These are phyloP conservation scores for Pestalotiopsis sp. DNA, from an alignment of 2,329 filamentous ascomycete species.

Conservation along the genomic window DNA sequence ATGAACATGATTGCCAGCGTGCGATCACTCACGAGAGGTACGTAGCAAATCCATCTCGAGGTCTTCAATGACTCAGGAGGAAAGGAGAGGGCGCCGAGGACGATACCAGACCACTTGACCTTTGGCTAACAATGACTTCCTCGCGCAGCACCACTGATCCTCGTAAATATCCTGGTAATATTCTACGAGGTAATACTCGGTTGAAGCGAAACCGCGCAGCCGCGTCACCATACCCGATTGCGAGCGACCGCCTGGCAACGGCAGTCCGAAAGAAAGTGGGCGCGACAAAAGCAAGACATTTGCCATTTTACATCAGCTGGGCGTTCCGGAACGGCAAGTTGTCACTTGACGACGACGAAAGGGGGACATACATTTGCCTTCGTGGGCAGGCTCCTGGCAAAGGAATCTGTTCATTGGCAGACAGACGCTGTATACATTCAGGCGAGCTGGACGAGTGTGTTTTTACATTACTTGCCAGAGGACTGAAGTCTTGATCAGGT, in stretches of 20 bases:
- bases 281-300: neutral
- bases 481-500: neutral
- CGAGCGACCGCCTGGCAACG: too few relatives aligned
- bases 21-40: slow-evolving; percentile 91
- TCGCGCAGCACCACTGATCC: slow-evolving; percentile 76
- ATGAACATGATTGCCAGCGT: slow-evolving; percentile 91
- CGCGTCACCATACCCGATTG: neutral
- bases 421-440: neutral
- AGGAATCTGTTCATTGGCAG: neutral
- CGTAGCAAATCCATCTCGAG: slow-evolving; percentile 35
- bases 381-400: neutral
- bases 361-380: neutral
- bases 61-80: neutral
- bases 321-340: slow-evolving; percentile 7
- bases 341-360: neutral
- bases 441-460: neutral
- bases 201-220: slow-evolving; percentile 34
- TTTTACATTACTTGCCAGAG: neutral
- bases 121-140: neutral
- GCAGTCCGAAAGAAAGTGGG: neutral
- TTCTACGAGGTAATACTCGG: slow-evolving; percentile 79
- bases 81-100: neutral
- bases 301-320: slow-evolving; percentile 7
- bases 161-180: slow-evolving; percentile 81
- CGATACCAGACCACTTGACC: neutral